Evolutionary conservation across 306 rosid species (phyloP), one percentile per base, ranked within the genome.

Genomic region (Gastrolobium villosum): DNA sequence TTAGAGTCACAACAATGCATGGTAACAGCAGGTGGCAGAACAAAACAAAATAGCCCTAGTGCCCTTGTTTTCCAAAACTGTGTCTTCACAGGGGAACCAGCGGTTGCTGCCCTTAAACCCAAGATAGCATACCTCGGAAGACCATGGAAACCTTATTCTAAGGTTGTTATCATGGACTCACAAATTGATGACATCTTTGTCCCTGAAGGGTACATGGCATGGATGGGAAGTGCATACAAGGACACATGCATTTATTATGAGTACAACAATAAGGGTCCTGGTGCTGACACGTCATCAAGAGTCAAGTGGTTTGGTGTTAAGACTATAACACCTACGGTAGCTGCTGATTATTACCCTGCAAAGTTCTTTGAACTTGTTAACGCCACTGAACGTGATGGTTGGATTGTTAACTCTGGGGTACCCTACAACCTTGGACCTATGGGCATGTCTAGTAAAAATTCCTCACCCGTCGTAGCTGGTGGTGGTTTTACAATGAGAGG

Each of bases 11-110:
- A 92, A 7, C 20, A 46, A 5, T 83, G 88, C 87, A 67, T 85
- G 14, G 93, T 92, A 2, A 86, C 93, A 0, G 96, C 98, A 0
- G 92, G 90, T 0, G 98, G 97, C 0, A 87, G 91, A 36, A 10
- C 2, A 4, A 82, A 87, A 3, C 6, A 15, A 4, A 75, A 77
- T 0, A 77, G 84, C 28, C 84, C 86, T 0, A 46, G 82, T 0
- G 96, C 53, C 0, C 50, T 88, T 2, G 66, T 90, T 39, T 82
- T 94, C 84, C 93, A 89, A 7, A 81, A 53, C 53, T 90, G 98
- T 65, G 64, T 57, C 30, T 86, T 90, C 70, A n/a, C 84, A 0
- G 88, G 88, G 2, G 93, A 79, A 4, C 78, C 85, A 0, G 26
- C 11, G 0, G 1, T 75, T 3, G 15, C 13, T 1, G 37, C 66